Conservation (phyloP, 2,329 filamentous ascomycete genomes). For the Neonectria magnoliae region DNA sequence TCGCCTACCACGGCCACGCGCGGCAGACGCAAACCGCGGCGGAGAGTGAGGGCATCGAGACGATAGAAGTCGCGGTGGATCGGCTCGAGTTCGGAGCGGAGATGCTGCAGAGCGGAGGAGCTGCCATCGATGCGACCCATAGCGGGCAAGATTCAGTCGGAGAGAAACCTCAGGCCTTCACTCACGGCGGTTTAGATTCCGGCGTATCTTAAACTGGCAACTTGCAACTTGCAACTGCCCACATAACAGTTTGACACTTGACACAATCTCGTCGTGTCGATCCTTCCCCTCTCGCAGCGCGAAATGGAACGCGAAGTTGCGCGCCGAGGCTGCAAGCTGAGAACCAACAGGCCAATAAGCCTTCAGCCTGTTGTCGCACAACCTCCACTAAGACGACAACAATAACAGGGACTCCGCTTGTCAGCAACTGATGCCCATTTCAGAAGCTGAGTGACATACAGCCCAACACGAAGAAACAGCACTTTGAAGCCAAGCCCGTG, state of each 20-base stretch:
- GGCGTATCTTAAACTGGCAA: not conserved
- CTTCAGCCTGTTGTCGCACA: too few species aligned
- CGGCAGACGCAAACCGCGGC: constrained; percentile 7
- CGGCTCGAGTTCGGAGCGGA: constrained; percentile 11
- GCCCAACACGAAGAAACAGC: not conserved
- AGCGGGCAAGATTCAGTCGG: not conserved
- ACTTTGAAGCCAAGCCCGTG: not conserved
- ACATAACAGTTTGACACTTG: not conserved
- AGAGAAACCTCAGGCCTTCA: not conserved
- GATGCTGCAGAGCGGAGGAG: constrained; percentile 5
- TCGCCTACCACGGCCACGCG: constrained; percentile 8
- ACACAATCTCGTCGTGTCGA: not conserved
- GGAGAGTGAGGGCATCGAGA: constrained; percentile 8
- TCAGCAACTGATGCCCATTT: not conserved
- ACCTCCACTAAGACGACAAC: not conserved
- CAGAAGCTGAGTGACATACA: not conserved
- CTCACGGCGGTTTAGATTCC: not conserved
- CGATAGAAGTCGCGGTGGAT: constrained; percentile 15
- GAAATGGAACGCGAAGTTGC: not conserved
- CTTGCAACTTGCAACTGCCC: not conserved
- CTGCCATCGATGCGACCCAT: constrained; percentile 11
- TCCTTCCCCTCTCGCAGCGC: not conserved
- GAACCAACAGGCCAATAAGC: not conserved
- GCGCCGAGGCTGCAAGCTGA: not conserved
- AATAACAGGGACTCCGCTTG: not conserved